phyloP scores from a whole-genome alignment of 2,329 filamentous ascomycete species.

The Aureobasidium sp. region DNA sequence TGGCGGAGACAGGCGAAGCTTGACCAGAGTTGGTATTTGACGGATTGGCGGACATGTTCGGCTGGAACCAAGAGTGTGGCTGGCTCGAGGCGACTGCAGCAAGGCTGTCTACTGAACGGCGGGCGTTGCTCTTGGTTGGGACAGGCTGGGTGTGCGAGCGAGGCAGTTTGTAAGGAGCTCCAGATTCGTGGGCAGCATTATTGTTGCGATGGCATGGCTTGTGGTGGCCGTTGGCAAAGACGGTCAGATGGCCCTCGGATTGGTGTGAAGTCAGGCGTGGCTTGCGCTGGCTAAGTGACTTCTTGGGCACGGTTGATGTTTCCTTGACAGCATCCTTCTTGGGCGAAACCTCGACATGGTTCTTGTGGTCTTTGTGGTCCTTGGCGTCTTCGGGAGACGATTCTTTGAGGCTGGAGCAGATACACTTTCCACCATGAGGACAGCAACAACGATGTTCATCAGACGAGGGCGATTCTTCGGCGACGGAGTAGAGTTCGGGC shows the following conservation, averaged over 20 bases:
- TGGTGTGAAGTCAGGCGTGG: slow-evolving; percentile 51
- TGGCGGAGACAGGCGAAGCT: slow-evolving; percentile 8
- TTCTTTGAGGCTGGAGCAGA: slow-evolving; percentile 52
- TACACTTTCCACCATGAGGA: slow-evolving; percentile 52
- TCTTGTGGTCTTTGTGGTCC: slow-evolving; percentile 24
- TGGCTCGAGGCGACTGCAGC: slow-evolving; percentile 23
- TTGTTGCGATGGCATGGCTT: slow-evolving; percentile 60
- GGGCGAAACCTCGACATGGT: slow-evolving; percentile 25
- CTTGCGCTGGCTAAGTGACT: slow-evolving; percentile 33
- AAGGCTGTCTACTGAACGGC: slow-evolving; percentile 48
- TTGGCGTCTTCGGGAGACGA: slow-evolving; percentile 17
- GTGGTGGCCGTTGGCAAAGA: slow-evolving; percentile 58
- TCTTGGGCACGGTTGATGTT: slow-evolving; percentile 14
- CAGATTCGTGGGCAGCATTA: slow-evolving; percentile 56
- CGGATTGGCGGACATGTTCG: background rate
- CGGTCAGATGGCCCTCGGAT: slow-evolving; percentile 53
- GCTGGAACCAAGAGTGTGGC: slow-evolving; percentile 1
- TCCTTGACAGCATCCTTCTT: slow-evolving; percentile 45
- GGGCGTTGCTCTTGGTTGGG: slow-evolving; percentile 39
- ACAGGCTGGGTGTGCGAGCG: slow-evolving; percentile 44
- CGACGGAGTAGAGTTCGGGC: slow-evolving; percentile 26
- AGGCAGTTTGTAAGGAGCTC: slow-evolving; percentile 57
- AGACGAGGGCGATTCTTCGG: slow-evolving; percentile 22
- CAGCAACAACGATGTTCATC: slow-evolving; percentile 45
- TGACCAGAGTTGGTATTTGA: slow-evolving; percentile 8